Percentiles rank a stretch among this genome's conserved stretches.
Conservation (phyloP, 140 eudicot genomes). For the Erigeron philadelphicus region DNA sequence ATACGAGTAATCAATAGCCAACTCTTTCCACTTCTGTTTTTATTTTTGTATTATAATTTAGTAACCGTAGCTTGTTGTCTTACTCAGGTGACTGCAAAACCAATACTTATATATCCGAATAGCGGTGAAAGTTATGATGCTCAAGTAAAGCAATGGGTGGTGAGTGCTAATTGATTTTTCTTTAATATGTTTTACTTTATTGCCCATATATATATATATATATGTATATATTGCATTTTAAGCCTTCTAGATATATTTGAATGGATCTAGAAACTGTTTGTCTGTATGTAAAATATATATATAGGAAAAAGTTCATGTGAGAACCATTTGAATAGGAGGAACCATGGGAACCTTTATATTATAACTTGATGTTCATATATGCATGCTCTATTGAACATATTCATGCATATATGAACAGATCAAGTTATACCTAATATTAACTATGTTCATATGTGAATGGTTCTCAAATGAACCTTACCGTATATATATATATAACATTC, state of each 20-base stretch:
- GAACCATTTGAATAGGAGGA: too few species aligned
- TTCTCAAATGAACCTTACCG: too few species aligned
- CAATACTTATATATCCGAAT: slow-evolving; percentile 73
- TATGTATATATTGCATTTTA: background rate
- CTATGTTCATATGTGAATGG: too few species aligned
- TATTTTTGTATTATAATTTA: background rate
- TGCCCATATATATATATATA: background rate
- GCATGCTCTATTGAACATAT: too few species aligned
- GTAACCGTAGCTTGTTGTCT: slow-evolving; percentile 4
- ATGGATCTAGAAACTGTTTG: background rate
- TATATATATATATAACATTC: background rate
- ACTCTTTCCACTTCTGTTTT: background rate
- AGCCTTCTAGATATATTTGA: background rate
- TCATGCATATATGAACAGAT: too few species aligned
- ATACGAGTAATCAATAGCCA: too few species aligned
- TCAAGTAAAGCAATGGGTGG: slow-evolving; percentile 74
- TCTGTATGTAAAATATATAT: background rate
- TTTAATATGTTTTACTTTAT: background rate
- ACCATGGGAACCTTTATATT: too few species aligned
- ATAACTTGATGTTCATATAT: too few species aligned
- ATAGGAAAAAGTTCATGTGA: too few species aligned
- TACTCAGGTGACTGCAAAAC: slow-evolving; percentile 64
- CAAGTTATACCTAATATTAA: too few species aligned
- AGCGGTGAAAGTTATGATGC: slow-evolving; percentile 81
- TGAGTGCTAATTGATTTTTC: slow-evolving; percentile 27